A percentile compares a stretch with the other conserved stretches of the same genome.
Conservation (phyloP, 352 stramenopile genomes). For the Phytophthora sojae region DNA sequence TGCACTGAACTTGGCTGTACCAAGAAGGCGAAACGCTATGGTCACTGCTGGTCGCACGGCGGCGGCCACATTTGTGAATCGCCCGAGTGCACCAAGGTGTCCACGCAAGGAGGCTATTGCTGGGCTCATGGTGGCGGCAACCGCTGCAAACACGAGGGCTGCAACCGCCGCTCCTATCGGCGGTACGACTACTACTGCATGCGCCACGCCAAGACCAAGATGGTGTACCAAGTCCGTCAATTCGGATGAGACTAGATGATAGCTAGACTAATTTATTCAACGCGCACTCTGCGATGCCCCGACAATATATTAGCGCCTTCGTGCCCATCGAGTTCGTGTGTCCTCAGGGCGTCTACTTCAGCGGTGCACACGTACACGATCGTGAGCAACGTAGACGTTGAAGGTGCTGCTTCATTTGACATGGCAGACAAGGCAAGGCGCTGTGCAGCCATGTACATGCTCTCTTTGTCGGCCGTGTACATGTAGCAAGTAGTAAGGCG, state of each 20-base stretch:
- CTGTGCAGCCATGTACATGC: background rate
- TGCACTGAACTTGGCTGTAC: background rate
- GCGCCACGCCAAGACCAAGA: conserved; percentile 36
- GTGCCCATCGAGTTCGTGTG: background rate
- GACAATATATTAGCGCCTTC: conserved; percentile 3
- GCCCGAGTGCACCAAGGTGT: background rate
- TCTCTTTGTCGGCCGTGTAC: no score
- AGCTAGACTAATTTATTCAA: conserved; percentile 24
- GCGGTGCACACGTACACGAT: background rate
- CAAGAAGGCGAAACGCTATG: conserved; percentile 68
- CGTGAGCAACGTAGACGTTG: background rate
- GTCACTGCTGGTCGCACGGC: conserved; percentile 76
- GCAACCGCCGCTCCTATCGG: background rate
- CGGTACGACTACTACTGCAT: conserved; percentile 34
- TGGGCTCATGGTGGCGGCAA: background rate
- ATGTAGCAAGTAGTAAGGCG: background rate
- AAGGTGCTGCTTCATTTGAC: background rate
- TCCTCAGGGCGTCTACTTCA: background rate
- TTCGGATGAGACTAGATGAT: conserved; percentile 4
- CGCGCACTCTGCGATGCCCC: background rate
- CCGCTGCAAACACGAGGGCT: background rate
- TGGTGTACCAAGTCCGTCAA: conserved; percentile 2
- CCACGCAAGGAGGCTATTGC: background rate
- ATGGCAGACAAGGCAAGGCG: background rate
- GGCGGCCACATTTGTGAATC: conserved; percentile 52